Percentiles rank a stretch among this genome's conserved stretches.
Conservation (phyloP, 805 yeast genomes). For the Candida wancherniae region DNA sequence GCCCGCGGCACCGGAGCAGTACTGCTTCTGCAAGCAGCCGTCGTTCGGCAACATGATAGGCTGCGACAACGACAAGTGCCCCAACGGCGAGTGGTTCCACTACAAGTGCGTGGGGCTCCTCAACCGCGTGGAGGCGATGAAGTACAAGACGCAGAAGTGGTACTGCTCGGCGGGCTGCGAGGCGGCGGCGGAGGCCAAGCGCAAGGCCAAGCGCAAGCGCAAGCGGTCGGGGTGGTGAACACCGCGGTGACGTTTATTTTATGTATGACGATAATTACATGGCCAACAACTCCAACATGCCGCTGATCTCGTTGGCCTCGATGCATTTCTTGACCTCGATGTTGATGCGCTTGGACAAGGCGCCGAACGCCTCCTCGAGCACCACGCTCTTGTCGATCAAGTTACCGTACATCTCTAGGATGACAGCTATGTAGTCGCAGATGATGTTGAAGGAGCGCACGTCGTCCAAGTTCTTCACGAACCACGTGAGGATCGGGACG, state of each 20-base stretch:
- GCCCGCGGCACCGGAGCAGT: slow-evolving; percentile 10
- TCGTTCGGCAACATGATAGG: slow-evolving; percentile 30
- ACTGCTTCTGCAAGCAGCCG: slow-evolving; percentile 25
- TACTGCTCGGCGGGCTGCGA: slow-evolving; percentile 35
- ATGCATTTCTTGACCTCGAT: slow-evolving; percentile 71
- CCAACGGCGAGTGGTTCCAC: slow-evolving; percentile 45
- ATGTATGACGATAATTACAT: slow-evolving; percentile 15
- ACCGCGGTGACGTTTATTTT: slow-evolving; percentile 1
- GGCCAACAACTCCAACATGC: slow-evolving; percentile 86
- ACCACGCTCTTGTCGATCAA: slow-evolving; percentile 70
- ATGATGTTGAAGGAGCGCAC: slow-evolving; percentile 61
- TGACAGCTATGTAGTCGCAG: slow-evolving; percentile 63
- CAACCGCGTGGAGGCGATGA: slow-evolving; percentile 34
- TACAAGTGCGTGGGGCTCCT: slow-evolving; percentile 41
- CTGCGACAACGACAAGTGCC: slow-evolving; percentile 30
- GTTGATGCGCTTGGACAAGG: slow-evolving; percentile 56
- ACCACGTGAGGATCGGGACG: slow-evolving; percentile 86
- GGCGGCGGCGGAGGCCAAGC: slow-evolving; percentile 5
- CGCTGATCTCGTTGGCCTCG: slow-evolving; percentile 86
- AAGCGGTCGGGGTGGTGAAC: slow-evolving; percentile 6
- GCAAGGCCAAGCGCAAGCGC: slow-evolving; percentile 4
- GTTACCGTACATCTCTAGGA: slow-evolving; percentile 72
- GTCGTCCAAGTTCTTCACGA: slow-evolving; percentile 70
- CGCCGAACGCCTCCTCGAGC: slow-evolving; percentile 64
- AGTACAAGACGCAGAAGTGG: slow-evolving; percentile 34